Conservation (phyloP, 139 green algal genomes). For the Picochlorum sp. region DNA sequence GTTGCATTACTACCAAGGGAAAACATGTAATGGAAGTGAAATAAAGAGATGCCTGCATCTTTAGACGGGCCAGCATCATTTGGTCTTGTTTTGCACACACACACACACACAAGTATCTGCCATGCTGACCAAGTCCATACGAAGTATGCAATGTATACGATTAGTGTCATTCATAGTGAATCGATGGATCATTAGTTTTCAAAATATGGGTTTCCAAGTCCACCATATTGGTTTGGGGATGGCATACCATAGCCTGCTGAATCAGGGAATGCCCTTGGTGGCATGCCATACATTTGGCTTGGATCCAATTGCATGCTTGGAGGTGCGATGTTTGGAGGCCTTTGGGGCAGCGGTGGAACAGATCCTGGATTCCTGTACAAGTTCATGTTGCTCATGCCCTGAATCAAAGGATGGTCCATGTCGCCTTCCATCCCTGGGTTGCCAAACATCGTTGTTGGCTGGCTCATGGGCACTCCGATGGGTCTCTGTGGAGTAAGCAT, state of each 20-base stretch:
- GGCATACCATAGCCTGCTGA: background rate
- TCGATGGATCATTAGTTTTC: background rate
- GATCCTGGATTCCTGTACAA: background rate
- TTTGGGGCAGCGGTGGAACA: background rate
- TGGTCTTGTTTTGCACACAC: no score
- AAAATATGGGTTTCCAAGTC: background rate
- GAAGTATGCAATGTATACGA: no score
- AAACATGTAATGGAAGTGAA: no score
- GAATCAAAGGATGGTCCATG: background rate
- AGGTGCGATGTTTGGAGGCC: no score
- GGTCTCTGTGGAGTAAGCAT: background rate
- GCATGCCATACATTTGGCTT: conserved; percentile 1
- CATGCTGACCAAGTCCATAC: no score
- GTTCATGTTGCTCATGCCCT: background rate
- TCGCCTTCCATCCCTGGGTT: background rate
- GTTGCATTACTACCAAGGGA: background rate
- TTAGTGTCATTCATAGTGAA: no score
- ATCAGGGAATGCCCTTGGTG: background rate
- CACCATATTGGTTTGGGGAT: background rate
- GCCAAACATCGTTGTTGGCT: background rate
- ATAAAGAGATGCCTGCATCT: no score
- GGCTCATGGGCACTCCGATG: background rate
- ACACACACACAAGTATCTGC: no score
- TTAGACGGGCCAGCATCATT: no score
- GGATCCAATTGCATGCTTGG: no score